Evolutionary conservation across 257 asterid species (phyloP).

Genomic region (Gardenia jasminoides): DNA sequence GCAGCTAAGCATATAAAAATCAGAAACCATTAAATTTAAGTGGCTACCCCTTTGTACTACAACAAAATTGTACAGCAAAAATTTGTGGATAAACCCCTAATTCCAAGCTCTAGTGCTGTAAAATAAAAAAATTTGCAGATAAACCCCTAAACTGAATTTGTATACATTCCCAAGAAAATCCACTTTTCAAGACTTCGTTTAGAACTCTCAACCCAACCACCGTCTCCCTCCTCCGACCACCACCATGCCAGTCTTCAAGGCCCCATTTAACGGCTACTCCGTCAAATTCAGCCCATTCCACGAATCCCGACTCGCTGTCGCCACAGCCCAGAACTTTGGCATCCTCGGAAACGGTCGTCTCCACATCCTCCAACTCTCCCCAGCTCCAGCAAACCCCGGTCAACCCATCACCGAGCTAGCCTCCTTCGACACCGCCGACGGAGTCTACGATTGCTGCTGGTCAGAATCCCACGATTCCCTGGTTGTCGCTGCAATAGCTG

Average conservation of each 20-base stretch:
- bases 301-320: slow-evolving; percentile 83
- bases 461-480: slow-evolving; percentile 95
- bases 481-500: slow-evolving; percentile 81
- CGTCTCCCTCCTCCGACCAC: slow-evolving; percentile 5
- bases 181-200: neutral
- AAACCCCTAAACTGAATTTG: neutral
- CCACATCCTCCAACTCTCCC: slow-evolving; percentile 79
- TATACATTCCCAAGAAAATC: neutral
- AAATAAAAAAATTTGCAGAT: neutral
- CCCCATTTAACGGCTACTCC: slow-evolving; percentile 89
- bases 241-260: slow-evolving; percentile 73
- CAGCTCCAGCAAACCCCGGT: slow-evolving; percentile 25
- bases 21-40: too few species aligned
- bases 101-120: too few species aligned
- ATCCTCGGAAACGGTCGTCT: slow-evolving; percentile 96
- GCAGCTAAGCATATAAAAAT: too few species aligned
- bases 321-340: slow-evolving; percentile 92
- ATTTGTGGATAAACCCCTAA: too few species aligned
- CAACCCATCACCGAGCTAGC: slow-evolving; percentile 55
- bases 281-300: slow-evolving; percentile 93
- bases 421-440: slow-evolving; percentile 93
- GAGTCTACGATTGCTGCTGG: slow-evolving; percentile 93
- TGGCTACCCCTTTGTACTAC: too few species aligned
- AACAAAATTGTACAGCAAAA: too few species aligned
- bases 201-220: neutral